These are phyloP conservation scores for Phialophora chinensis DNA, from an alignment of 2,329 filamentous ascomycete species.

Conservation along the genomic window DNA sequence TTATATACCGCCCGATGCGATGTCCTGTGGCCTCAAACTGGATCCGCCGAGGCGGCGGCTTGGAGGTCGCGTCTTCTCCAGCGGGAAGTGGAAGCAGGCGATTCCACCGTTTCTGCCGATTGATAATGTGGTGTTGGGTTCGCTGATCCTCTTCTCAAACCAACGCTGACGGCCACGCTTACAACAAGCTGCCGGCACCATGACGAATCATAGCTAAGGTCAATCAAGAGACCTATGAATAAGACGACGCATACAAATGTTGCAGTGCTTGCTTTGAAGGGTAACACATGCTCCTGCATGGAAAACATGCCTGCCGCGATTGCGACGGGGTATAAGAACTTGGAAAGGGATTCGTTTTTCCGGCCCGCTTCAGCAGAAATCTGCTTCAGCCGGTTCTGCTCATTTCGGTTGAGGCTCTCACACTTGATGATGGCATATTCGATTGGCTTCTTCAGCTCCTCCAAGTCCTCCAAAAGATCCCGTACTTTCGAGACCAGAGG, in stretches of 20 bases:
- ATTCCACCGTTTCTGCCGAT: background rate
- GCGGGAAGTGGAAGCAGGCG: too few species aligned
- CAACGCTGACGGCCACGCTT: background rate
- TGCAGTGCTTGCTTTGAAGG: background rate
- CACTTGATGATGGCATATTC: background rate
- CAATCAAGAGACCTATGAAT: background rate
- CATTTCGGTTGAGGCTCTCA: background rate
- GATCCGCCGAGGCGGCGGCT: background rate
- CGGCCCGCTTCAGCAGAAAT: background rate
- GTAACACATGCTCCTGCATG: slow-evolving; percentile 3
- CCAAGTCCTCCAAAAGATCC: background rate
- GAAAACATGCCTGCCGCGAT: slow-evolving; percentile 1
- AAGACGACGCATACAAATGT: background rate
- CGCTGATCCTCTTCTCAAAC: background rate
- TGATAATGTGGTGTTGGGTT: background rate
- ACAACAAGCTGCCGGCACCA: background rate
- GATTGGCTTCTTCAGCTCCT: background rate
- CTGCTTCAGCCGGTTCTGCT: background rate
- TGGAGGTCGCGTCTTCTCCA: background rate
- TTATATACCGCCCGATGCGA: background rate
- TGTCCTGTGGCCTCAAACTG: background rate
- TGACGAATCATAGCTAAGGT: background rate
- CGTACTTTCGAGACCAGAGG: background rate
- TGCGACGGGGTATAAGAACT: background rate
- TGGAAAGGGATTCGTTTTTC: background rate